These are phyloP conservation scores for Zalaria obscura DNA, from an alignment of 2,329 filamentous ascomycete species.

Conservation along the genomic window DNA sequence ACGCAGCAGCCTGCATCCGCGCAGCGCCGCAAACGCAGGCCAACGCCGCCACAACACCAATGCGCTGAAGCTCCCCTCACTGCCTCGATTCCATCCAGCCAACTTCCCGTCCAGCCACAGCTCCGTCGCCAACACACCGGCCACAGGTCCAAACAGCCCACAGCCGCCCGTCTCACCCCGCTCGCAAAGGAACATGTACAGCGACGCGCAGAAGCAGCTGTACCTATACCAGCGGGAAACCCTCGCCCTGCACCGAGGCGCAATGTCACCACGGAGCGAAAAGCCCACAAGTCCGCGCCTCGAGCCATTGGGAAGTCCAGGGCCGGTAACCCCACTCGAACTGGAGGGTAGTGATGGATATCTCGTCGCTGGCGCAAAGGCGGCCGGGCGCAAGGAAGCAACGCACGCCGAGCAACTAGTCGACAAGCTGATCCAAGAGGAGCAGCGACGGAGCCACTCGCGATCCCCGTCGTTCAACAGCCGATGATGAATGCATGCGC, in stretches of 20 bases:
- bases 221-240: conserved; percentile 33
- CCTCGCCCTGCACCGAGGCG: conserved; percentile 13
- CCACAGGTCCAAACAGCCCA: conserved; percentile 24
- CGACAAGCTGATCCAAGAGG: conserved; percentile 32
- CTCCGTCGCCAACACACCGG: conserved; percentile 21
- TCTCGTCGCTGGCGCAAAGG: conserved; percentile 27
- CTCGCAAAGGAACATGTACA: conserved; percentile 27
- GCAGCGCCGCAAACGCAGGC: conserved; percentile 13
- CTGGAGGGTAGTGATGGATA: conserved; percentile 31
- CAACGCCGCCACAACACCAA: conserved; percentile 21
- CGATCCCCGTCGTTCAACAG: not conserved
- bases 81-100: conserved; percentile 38
- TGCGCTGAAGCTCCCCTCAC: conserved; percentile 29
- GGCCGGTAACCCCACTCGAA: conserved; percentile 38
- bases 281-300: conserved; percentile 35
- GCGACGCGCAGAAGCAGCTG: conserved; percentile 34
- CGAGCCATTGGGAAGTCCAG: conserved; percentile 34
- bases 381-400: conserved; percentile 5
- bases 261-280: conserved; percentile 8
- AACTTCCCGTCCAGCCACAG: conserved; percentile 28
- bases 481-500: not conserved
- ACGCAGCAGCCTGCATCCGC: conserved; percentile 11
- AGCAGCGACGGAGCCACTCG: conserved; percentile 9
- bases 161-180: conserved; percentile 30
- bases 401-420: conserved; percentile 24